Evolutionary conservation across 2,329 filamentous ascomycete genomes (phyloP), one percentile per base, ranked within the genome.

Genomic region (Cladosporium phlei): DNA sequence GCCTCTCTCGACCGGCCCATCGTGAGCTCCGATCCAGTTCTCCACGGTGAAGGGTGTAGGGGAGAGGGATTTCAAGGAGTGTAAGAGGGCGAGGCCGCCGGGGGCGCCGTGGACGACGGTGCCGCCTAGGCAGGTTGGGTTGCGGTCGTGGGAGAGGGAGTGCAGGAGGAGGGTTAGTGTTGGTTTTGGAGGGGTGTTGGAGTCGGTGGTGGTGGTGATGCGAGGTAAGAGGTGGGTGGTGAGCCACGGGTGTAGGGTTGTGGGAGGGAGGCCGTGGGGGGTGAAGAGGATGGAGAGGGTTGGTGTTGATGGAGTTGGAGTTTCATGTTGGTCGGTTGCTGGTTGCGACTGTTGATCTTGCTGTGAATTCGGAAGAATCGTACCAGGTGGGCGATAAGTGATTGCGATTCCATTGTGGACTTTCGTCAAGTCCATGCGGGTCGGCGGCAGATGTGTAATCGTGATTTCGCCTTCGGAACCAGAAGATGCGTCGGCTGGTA

Each of bases 401-500:
- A 88, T 84, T 11, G 80, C 83, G 52, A 88, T 75, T 9, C 82
- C 83, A 48, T 79, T 78, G 59, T 86, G 82, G 0, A 85, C 58
- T 3, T 77, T 76, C 6, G 76, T 78, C 3, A 82, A 56, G 56
- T 86, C 81, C 38, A 71, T 65, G 57, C 77, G 80, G 44, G 82
- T 78, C 0, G 77, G 69, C 0, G 77, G 69, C 22, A 88, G 75
- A 61, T 80, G 81, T 1, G 82, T 72, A n/a, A 88, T 71, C 0
- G 83, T 86, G n/a, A 87, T 73, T 66, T 88, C 82, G 14, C 85
- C 85, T 4, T 78, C 80, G 19, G 72, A n/a, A 16, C 33, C 5
- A 12, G 35, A 71, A 0, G 73, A 64, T 2, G 72, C 67, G 19
- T 75, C 62, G 0, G 80, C 64, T 2, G 78, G 76, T 3, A 88